Conservation (phyloP, 1,284 basidiomycete genomes). For the Ceratobasidium papillatum region DNA sequence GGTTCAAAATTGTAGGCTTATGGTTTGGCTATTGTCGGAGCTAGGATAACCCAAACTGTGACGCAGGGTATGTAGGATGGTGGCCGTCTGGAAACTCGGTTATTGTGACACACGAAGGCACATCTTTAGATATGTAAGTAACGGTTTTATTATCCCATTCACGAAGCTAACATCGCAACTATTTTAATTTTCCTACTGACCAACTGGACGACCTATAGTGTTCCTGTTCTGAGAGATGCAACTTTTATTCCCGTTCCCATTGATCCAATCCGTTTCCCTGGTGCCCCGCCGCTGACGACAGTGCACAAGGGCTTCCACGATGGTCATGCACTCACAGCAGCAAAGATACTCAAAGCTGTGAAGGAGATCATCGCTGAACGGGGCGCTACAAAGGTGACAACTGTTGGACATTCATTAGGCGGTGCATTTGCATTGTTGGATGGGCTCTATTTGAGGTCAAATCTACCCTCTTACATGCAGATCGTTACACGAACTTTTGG, state of each 20-base stretch:
- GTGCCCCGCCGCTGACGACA: not conserved
- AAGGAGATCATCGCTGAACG: constrained; percentile 35
- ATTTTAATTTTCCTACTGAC: not conserved
- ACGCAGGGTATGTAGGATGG: constrained; percentile 35
- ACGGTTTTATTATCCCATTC: not conserved
- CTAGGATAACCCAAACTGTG: not conserved
- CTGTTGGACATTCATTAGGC: constrained; percentile 42
- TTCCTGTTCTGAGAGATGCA: not conserved
- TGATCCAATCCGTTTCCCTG: not conserved
- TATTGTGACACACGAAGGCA: constrained; percentile 23
- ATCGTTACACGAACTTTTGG: constrained; percentile 61
- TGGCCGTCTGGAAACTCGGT: constrained; percentile 30
- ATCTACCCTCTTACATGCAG: constrained; percentile 53
- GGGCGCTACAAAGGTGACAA: constrained; percentile 27
- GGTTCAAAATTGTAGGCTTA: constrained; percentile 11
- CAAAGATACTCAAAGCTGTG: constrained; percentile 27
- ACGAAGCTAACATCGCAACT: not conserved
- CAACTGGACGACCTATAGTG: not conserved
- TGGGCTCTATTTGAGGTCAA: constrained; percentile 58
- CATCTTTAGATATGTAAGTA: constrained; percentile 5
- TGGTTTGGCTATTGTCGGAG: not conserved
- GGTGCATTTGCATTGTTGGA: constrained; percentile 62
- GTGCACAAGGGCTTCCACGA: constrained; percentile 38
- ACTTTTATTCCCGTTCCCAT: not conserved
- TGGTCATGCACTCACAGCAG: constrained; percentile 36